A percentile compares a stretch with the other conserved stretches of the same genome.
Evolutionary conservation across 805 yeast species (phyloP).

Genomic region (Kluyveromyces starmeri): DNA sequence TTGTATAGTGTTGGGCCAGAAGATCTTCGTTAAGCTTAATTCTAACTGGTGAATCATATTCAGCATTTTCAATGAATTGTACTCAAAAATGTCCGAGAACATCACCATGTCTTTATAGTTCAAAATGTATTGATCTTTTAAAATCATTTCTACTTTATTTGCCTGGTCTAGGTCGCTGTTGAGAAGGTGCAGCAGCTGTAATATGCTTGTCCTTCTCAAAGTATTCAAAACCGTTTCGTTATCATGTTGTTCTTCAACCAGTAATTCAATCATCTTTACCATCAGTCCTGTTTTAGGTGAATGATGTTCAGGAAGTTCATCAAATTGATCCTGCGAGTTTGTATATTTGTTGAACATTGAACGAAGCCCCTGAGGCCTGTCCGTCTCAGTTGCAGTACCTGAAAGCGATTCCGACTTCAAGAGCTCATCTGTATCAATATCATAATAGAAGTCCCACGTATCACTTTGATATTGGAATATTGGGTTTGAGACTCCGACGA

Average conservation of each 20-base stretch:
- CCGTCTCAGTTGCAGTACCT: neutral
- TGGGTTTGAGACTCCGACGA: slow-evolving; percentile 64
- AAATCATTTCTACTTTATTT: slow-evolving; percentile 14
- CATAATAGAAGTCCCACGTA: slow-evolving; percentile 54
- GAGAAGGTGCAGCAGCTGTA: slow-evolving; percentile 27
- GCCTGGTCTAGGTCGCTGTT: slow-evolving; percentile 9
- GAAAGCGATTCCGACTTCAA: slow-evolving; percentile 1
- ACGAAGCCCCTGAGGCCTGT: slow-evolving; percentile 4
- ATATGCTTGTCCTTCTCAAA: slow-evolving; percentile 25
- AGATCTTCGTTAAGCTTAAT: neutral
- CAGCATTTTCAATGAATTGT: slow-evolving; percentile 11
- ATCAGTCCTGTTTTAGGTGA: slow-evolving; percentile 10
- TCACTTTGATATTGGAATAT: slow-evolving; percentile 46
- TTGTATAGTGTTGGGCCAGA: neutral
- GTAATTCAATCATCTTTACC: slow-evolving; percentile 15
- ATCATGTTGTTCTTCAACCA: slow-evolving; percentile 20
- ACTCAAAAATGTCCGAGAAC: slow-evolving; percentile 27
- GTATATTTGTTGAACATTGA: slow-evolving; percentile 20
- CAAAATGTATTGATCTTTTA: slow-evolving; percentile 26
- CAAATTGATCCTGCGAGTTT: slow-evolving; percentile 8
- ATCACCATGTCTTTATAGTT: slow-evolving; percentile 26
- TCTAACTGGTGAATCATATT: slow-evolving; percentile 9
- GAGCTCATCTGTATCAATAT: slow-evolving; percentile 41
- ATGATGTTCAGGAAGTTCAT: slow-evolving; percentile 3
- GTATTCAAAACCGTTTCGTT: slow-evolving; percentile 20